phyloP scores from a whole-genome alignment of 2,329 filamentous ascomycete species.

The Monilinia vaccinii-corymbosi region DNA sequence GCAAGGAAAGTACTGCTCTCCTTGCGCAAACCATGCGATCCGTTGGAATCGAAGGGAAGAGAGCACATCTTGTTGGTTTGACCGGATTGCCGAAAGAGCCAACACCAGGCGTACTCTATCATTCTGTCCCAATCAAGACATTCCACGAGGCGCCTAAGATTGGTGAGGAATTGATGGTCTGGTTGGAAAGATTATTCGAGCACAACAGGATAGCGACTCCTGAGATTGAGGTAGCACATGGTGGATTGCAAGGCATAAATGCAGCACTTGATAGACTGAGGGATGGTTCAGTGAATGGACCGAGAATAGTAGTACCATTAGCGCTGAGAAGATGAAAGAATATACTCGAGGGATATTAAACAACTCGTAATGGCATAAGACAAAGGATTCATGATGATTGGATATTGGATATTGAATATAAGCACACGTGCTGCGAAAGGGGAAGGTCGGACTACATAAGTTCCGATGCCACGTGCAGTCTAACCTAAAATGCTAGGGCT shows the following conservation, averaged over 20 bases:
- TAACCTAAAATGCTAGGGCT: neutral
- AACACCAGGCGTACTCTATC: constrained; percentile 20
- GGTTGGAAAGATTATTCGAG: constrained; percentile 58
- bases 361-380: no score
- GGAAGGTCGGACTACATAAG: no score
- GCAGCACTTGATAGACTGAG: constrained; percentile 56
- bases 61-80: constrained; percentile 56
- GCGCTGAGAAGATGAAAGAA: neutral
- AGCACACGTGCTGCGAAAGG: neutral
- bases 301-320: constrained; percentile 52
- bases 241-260: constrained; percentile 60
- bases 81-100: constrained; percentile 53
- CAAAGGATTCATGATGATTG: no score
- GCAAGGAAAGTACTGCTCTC: constrained; percentile 51
- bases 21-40: constrained; percentile 32
- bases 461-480: neutral
- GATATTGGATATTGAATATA: no score
- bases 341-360: neutral
- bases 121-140: constrained; percentile 59
- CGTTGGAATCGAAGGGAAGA: constrained; percentile 13
- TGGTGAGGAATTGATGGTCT: constrained; percentile 52
- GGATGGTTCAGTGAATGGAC: constrained; percentile 56
- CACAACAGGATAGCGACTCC: constrained; percentile 46
- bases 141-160: constrained; percentile 60
- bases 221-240: constrained; percentile 54